Evolutionary conservation across 768 basidiomycete species (phyloP).

Genomic region (Russula lepida): DNA sequence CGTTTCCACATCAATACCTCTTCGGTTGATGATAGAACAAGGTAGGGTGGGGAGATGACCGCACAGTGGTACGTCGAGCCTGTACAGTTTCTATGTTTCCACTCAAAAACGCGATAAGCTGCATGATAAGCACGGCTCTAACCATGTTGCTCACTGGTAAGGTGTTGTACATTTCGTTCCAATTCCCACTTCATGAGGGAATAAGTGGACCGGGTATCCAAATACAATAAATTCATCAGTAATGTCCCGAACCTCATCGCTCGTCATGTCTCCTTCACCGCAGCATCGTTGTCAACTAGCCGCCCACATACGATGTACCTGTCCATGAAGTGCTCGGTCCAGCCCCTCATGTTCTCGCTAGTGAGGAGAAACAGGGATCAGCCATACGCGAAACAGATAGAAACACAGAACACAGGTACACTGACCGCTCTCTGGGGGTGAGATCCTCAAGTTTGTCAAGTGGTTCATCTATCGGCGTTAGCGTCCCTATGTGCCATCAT

Average conservation of each 20-base stretch:
- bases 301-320: constrained; percentile 90
- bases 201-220: background rate
- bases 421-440: constrained; percentile 74
- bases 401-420: constrained; percentile 8
- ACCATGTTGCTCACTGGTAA: no score
- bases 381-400: background rate
- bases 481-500: constrained; percentile 54
- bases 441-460: constrained; percentile 80
- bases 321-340: constrained; percentile 89
- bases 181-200: background rate
- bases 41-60: no score
- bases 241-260: background rate
- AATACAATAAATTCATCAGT: background rate
- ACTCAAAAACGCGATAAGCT: no score
- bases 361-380: background rate
- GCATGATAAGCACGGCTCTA: no score
- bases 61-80: no score
- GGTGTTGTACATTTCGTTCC: no score
- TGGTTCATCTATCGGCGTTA: constrained; percentile 79
- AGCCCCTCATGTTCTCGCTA: constrained; percentile 92
- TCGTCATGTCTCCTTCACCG: background rate
- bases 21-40: no score
- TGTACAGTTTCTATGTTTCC: no score
- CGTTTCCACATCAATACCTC: no score
- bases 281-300: constrained; percentile 65